Percentiles rank a stretch among this genome's conserved stretches.
Evolutionary conservation across 306 rosid species (phyloP).

Genomic region (Prunus padus): DNA sequence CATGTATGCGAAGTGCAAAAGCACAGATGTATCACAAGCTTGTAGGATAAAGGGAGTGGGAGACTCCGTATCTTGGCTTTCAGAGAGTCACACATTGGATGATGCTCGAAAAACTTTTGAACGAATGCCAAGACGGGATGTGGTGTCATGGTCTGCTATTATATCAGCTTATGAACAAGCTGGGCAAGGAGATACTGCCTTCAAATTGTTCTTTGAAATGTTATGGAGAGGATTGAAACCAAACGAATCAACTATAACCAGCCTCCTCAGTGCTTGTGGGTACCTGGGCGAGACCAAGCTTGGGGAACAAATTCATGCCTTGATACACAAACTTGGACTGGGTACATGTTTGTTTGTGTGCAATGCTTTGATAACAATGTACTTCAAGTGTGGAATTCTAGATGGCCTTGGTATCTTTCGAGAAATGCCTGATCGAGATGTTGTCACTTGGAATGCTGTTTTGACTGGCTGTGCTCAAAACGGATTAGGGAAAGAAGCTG

Average conservation of each 20-base stretch:
- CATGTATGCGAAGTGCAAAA: conserved; percentile 34
- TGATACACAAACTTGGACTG: conserved; percentile 29
- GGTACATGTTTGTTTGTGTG: conserved; percentile 26
- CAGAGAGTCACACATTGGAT: conserved; percentile 22
- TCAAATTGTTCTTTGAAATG: conserved; percentile 33
- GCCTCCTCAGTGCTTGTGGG: conserved; percentile 36
- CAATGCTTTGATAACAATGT: conserved; percentile 39
- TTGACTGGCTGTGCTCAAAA: conserved; percentile 37
- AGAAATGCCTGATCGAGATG: conserved; percentile 30
- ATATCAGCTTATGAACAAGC: conserved; percentile 38
- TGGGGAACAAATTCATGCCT: conserved; percentile 36
- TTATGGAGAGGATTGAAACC: conserved; percentile 23
- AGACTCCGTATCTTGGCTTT: conserved; percentile 31
- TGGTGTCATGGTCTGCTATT: conserved; percentile 39
- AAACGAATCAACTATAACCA: conserved; percentile 15
- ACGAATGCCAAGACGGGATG: conserved; percentile 30
- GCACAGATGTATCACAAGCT: conserved; percentile 15
- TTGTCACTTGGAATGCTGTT: conserved; percentile 38
- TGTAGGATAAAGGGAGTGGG: conserved; percentile 21
- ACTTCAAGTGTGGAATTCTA: conserved; percentile 37
- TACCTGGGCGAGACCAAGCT: conserved; percentile 20
- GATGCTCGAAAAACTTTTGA: conserved; percentile 33
- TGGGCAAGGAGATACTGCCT: conserved; percentile 22
- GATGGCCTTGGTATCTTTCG: conserved; percentile 28
- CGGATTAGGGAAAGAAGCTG: conserved; percentile 27